A percentile compares a stretch with the other conserved stretches of the same genome.
Evolutionary conservation across 1,139 yeast species (phyloP).

Genomic region (Suhomyces chickasaworum): DNA sequence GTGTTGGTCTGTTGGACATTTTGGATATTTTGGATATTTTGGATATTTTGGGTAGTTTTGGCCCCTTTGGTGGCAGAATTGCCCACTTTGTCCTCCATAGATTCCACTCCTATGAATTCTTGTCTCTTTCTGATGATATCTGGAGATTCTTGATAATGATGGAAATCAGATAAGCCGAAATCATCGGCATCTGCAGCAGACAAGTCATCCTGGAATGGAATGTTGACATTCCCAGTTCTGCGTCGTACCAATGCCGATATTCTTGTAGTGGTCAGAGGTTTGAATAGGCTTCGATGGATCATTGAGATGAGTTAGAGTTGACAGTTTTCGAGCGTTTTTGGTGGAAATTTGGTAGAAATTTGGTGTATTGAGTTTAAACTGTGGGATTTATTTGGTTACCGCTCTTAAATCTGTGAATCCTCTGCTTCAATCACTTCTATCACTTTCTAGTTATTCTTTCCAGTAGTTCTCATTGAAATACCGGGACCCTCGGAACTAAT

Average conservation of each 20-base stretch:
- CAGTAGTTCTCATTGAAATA: too few species aligned
- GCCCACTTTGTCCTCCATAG: not conserved
- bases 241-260: slow-evolving; percentile 7
- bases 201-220: slow-evolving; percentile 47
- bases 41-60: too few species aligned
- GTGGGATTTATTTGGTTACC: too few species aligned
- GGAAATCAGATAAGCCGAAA: slow-evolving; percentile 43
- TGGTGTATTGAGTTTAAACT: too few species aligned
- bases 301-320: not conserved
- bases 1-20: too few species aligned
- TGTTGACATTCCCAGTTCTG: slow-evolving; percentile 21
- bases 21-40: too few species aligned
- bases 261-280: not conserved
- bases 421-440: too few species aligned
- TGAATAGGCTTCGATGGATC: not conserved
- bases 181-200: slow-evolving; percentile 37
- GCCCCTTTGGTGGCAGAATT: not conserved
- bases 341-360: too few species aligned
- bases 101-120: slow-evolving; percentile 3
- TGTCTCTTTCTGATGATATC: slow-evolving; percentile 23
- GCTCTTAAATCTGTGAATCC: too few species aligned
- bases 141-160: slow-evolving; percentile 40
- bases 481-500: too few species aligned
- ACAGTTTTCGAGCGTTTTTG: too few species aligned
- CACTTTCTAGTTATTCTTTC: not conserved